These are phyloP conservation scores for Blastocystis sp. DNA, from an alignment of 352 stramenopile species.

Conservation along the genomic window DNA sequence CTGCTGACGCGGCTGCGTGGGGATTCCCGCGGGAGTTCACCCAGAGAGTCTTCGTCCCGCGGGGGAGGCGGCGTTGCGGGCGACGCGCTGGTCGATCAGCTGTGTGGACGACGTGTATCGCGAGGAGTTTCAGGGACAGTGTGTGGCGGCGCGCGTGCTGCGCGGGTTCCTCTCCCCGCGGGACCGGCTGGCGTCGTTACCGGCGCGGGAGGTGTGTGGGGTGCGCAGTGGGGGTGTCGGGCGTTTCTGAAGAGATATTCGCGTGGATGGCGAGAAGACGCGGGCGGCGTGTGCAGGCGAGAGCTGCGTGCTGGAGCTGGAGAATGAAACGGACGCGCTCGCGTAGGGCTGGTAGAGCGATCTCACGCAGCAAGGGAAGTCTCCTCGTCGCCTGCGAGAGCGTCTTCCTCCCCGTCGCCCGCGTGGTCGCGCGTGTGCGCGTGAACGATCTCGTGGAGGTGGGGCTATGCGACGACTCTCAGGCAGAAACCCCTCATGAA, in stretches of 20 bases:
- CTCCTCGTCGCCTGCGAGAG: neutral
- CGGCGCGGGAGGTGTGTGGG: constrained; percentile 62
- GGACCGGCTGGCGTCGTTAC: constrained; percentile 61
- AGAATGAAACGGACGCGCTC: too few species aligned
- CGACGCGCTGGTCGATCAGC: too few species aligned
- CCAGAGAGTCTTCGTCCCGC: too few species aligned
- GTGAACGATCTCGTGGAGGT: neutral
- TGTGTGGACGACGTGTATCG: neutral
- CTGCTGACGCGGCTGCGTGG: too few species aligned
- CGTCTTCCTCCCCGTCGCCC: neutral
- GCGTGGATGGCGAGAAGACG: constrained; percentile 68
- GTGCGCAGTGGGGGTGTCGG: constrained; percentile 57
- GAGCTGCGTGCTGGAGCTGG: constrained; percentile 69
- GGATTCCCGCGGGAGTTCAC: too few species aligned
- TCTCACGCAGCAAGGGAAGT: constrained; percentile 4
- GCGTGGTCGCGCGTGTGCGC: neutral
- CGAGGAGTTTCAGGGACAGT: constrained; percentile 17
- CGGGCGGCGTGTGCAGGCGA: constrained; percentile 68
- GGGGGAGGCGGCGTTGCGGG: too few species aligned
- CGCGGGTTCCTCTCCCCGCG: neutral
- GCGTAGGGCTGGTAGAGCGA: too few species aligned
- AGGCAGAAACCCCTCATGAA: constrained; percentile 24
- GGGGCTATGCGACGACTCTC: neutral
- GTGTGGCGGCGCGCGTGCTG: neutral
- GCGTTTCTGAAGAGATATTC: constrained; percentile 61